Base-by-base conservation (phyloP, 768 basidiomycete genomes). In the Coprinopsis strossmayeri region DNA sequence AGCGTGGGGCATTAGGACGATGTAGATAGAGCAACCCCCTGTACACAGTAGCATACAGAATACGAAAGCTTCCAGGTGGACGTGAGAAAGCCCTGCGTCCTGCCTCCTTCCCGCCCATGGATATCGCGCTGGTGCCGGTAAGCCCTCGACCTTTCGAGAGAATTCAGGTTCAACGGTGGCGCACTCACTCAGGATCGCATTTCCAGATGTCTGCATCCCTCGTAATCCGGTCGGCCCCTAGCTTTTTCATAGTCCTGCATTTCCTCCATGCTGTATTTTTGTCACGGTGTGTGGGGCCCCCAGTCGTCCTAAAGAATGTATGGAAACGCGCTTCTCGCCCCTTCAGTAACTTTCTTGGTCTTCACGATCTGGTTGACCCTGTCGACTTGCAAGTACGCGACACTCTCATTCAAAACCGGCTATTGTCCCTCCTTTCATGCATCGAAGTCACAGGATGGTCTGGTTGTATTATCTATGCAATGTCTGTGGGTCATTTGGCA, bases 291-390 rank as follows among this genome's bases (percentile, higher is more conserved):
- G 21, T 18, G 25, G 38, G 35, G n/a, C 32, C 1, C 28, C 50
- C 28, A 30, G 3, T 39, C 17, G 18, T 21, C 3, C 21, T 45
- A 9, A 35, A 28, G n/a, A 46, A 32, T 5, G 18, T 38, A 15
- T 38, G 44, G 50, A 39, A 25, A 15, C 23, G 13, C 2, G 28
- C 28, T 9, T 46, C 44, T 23, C 15, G 21, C 23, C 80, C 79
- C 1, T 79, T 81, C 54, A 59, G 62, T 18, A 74, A 74, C 60
- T 83, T 82, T 54, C 58, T 83, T 46, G 65, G 66, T 9, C 59
- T 73, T 10, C 68, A 75, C 44, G 79, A 81, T 59, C 59, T 82
- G n/a, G 64, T 66, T 32, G 72, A 72, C 39, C 61, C 72, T 17
- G 61, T 63, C 17, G 64, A 67, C 45, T 49, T 48, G 28, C 54